phyloP scores from a whole-genome alignment of 176 grass and related monocot species.

The Chloris gayana region DNA sequence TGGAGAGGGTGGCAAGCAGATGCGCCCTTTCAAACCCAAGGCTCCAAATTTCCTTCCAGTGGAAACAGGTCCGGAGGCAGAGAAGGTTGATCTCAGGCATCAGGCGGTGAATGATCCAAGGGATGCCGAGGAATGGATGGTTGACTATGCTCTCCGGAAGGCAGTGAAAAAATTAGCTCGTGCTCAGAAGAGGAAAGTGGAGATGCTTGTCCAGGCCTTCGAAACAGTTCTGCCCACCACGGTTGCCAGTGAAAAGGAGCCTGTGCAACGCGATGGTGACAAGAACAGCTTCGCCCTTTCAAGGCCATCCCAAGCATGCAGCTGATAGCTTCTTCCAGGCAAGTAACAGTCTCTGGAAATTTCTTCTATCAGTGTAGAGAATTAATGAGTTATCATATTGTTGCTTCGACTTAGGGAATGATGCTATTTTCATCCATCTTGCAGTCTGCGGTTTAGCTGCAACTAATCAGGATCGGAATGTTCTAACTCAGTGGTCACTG shows the following conservation, averaged over 20 bases:
- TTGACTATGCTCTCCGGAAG: slow-evolving; percentile 82
- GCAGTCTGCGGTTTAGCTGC: slow-evolving; percentile 31
- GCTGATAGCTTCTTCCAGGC: slow-evolving; percentile 37
- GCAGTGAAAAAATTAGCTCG: slow-evolving; percentile 60
- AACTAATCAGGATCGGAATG: slow-evolving; percentile 41
- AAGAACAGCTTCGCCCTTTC: slow-evolving; percentile 20
- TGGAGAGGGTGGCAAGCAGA: slow-evolving; percentile 31
- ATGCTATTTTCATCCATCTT: background rate
- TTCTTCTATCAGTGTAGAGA: background rate
- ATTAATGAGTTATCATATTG: background rate
- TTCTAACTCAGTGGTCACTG: slow-evolving; percentile 59
- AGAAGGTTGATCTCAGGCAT: slow-evolving; percentile 83
- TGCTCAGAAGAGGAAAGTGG: slow-evolving; percentile 73
- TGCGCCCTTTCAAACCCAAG: slow-evolving; percentile 64
- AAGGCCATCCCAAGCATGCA: slow-evolving; percentile 49
- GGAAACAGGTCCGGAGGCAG: slow-evolving; percentile 57
- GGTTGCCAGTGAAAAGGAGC: slow-evolving; percentile 9
- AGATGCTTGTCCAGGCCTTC: slow-evolving; percentile 85
- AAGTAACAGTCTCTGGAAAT: background rate
- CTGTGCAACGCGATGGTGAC: slow-evolving; percentile 23
- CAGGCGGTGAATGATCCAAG: slow-evolving; percentile 64
- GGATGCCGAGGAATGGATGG: slow-evolving; percentile 86
- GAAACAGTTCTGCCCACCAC: slow-evolving; percentile 70
- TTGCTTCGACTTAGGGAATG: background rate
- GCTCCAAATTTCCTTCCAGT: slow-evolving; percentile 60